phyloP scores from a whole-genome alignment of 2,329 filamentous ascomycete species.

The Fusarium anguioides region DNA sequence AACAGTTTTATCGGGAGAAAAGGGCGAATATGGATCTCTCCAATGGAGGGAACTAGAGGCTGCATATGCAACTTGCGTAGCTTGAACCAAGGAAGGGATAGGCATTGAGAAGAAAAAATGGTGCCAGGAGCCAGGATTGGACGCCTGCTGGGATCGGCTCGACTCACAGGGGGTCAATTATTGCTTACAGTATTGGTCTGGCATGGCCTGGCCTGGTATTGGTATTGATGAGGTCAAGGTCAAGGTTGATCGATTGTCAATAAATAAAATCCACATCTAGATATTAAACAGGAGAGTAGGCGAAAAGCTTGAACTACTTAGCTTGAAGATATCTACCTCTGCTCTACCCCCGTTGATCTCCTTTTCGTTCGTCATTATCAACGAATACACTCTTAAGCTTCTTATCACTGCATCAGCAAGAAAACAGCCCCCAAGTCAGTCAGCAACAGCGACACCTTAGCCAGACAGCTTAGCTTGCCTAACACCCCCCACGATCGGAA shows the following conservation, averaged over 20 bases:
- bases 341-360: background rate
- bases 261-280: background rate
- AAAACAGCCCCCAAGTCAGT: background rate
- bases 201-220: no score
- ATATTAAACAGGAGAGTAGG: conserved; percentile 2
- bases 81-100: conserved; percentile 25
- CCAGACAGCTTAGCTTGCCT: no score
- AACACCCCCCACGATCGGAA: conserved; percentile 28
- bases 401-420: conserved; percentile 9
- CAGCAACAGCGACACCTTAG: no score
- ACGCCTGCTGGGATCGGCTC: background rate
- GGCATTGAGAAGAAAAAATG: conserved; percentile 7
- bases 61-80: conserved; percentile 13
- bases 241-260: background rate
- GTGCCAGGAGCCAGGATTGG: background rate
- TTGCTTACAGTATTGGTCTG: background rate
- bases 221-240: conserved; percentile 3
- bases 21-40: background rate
- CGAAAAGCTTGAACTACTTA: conserved; percentile 10
- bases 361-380: conserved; percentile 8
- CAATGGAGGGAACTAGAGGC: conserved; percentile 25
- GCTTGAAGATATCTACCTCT: conserved; percentile 5
- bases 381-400: background rate
- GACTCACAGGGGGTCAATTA: conserved; percentile 12
- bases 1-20: conserved; percentile 7